Base-by-base conservation (phyloP, 805 yeast genomes). In the Ogataea siamensis region DNA sequence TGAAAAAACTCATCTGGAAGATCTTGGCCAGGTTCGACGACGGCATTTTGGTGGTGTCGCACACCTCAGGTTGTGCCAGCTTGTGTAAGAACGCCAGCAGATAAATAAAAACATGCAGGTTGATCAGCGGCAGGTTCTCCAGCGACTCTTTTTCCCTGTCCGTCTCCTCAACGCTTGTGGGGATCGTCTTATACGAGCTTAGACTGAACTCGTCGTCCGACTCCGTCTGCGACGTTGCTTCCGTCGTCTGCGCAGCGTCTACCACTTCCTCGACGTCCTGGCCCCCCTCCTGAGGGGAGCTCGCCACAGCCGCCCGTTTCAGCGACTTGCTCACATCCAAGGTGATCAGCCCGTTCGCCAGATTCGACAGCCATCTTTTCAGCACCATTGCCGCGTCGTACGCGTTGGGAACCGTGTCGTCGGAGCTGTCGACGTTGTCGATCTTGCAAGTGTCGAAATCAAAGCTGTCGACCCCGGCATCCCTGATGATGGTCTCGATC, bases 1-100 rank as follows among this genome's bases (percentile, higher is more conserved):
- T 61, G 45, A 66, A 66, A 14, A 65, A 55, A 35, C 61, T 54
- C 14, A 63, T 50, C 44, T 66, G 71, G 45, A 66, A 63, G 37
- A 66, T 59, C 37, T 65, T 66, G 6, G 69, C 55, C 22, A 66
- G 34, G 37, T 65, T 66, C 12, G 53, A 50, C 3, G 66, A 39
- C 15, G 60, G 51, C 71, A 66, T 66, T 43, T 60, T 62, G 11
- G 70, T 66, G 22, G 51, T 48, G 15, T 46, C 39, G 17, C 52
- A 55, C 6, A 51, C 35, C 9, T 49, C 47, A 3, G 55, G 55
- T 16, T 39, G 31, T 7, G 53, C 34, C 7, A 63, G 34, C 16
- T 46, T 39, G 33, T 51, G 45, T 18, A 64, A 48, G 30, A 62
- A 58, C 7, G 46, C 20, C 10, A 64, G 23, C 6, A 63, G 34